A percentile compares a stretch with the other conserved stretches of the same genome.
These are phyloP conservation scores for Rhynchospora tenuis DNA, from an alignment of 176 grass and related monocot species.

Conservation along the genomic window DNA sequence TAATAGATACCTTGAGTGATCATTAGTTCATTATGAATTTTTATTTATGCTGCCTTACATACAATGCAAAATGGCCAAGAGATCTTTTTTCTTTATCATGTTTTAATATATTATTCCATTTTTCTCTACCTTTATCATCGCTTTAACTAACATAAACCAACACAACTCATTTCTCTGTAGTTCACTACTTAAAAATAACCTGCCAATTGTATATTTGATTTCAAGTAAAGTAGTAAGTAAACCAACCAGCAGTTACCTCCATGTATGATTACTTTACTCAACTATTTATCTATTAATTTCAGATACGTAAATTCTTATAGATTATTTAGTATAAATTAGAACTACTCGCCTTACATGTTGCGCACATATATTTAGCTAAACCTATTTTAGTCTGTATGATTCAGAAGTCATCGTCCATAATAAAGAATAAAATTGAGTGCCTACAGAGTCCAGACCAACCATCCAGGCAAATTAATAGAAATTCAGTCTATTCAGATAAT, in stretches of 20 bases:
- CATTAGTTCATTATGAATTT: not conserved
- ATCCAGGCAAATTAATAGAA: not conserved
- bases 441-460: not conserved
- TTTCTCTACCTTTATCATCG: not conserved
- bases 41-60: too few species aligned
- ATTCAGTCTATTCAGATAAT: not conserved
- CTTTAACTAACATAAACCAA: not conserved
- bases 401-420: not conserved
- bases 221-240: not conserved
- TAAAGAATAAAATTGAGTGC: not conserved
- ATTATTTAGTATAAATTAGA: not conserved
- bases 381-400: not conserved
- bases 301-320: not conserved
- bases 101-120: not conserved
- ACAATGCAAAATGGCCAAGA: not conserved
- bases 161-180: not conserved
- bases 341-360: not conserved
- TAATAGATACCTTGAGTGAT: not conserved
- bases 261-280: not conserved
- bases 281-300: not conserved
- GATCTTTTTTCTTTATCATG: not conserved
- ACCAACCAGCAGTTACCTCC: not conserved
- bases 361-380: not conserved
- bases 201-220: not conserved
- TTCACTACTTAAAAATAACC: not conserved